phyloP scores from a whole-genome alignment of 371 early-diverging fungal genomes.

The Mucor irregularis region DNA sequence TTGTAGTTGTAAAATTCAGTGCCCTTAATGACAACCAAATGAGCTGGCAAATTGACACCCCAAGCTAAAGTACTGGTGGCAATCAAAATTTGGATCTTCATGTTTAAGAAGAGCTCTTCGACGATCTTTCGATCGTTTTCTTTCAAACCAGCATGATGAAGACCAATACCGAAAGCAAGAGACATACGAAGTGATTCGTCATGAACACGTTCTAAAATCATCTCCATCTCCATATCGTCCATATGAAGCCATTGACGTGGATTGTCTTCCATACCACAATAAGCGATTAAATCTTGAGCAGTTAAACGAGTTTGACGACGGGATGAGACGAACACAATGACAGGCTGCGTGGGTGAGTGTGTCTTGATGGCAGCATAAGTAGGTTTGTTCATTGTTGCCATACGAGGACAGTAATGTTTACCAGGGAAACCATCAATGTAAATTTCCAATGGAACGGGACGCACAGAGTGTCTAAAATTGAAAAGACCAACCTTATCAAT shows the following conservation, averaged over 20 bases:
- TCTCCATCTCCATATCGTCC: conserved; percentile 80
- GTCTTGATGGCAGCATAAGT: conserved; percentile 91
- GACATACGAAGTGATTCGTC: conserved; percentile 80
- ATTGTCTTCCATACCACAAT: conserved; percentile 89
- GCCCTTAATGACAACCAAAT: conserved; percentile 98
- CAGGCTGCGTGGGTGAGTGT: conserved; percentile 90
- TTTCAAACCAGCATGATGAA: conserved; percentile 98
- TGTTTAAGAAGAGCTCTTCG: conserved; percentile 92
- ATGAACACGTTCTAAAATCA: conserved; percentile 63
- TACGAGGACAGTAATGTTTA: conserved; percentile 92
- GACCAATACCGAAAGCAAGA: conserved; percentile 95
- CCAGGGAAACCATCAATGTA: conserved; percentile 96
- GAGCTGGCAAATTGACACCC: conserved; percentile 99
- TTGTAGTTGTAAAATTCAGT: conserved; percentile 96
- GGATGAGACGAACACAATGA: conserved; percentile 97
- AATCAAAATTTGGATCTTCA: conserved; percentile 94
- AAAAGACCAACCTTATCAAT: conserved; percentile 81
- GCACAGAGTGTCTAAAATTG: conserved; percentile 94
- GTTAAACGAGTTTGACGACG: conserved; percentile 94
- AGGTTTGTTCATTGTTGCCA: conserved; percentile 98
- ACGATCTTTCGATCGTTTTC: conserved; percentile 86
- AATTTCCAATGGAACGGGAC: conserved; percentile 95
- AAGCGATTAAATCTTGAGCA: conserved; percentile 91
- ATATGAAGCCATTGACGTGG: conserved; percentile 90
- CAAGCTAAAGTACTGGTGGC: conserved; percentile 99